Evolutionary conservation across 768 basidiomycete genomes (phyloP).

Genomic region (Rhodosporidiobolus sp.): DNA sequence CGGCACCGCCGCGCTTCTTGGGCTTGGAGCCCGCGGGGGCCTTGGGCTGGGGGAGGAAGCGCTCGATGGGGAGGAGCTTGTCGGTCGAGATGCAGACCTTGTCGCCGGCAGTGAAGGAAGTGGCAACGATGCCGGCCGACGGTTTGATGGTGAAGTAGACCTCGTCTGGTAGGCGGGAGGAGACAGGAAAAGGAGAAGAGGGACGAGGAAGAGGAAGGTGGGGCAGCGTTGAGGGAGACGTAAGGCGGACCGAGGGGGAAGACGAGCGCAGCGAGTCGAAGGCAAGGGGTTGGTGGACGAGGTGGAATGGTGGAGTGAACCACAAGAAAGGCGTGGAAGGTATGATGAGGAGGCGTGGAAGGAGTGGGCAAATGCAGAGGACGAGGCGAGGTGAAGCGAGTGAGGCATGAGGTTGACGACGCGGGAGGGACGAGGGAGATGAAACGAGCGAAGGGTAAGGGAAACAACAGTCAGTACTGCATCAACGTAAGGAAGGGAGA

Average conservation of each 20-base stretch:
- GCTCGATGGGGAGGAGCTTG: conserved; percentile 90
- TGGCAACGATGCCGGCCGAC: conserved; percentile 90
- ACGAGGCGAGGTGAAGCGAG: not conserved
- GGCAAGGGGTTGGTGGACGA: too few relatives aligned
- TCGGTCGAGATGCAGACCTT: conserved; percentile 97
- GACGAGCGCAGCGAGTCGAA: too few relatives aligned
- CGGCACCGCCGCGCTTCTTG: conserved; percentile 47
- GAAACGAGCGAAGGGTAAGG: too few relatives aligned
- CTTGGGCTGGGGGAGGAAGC: conserved; percentile 97
- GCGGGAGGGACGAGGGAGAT: not conserved
- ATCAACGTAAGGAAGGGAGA: not conserved
- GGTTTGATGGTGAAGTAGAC: conserved; percentile 98
- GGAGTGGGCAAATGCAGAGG: too few relatives aligned
- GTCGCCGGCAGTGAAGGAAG: conserved; percentile 93
- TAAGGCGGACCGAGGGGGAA: too few relatives aligned
- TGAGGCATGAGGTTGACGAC: not conserved
- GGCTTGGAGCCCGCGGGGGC: conserved; percentile 42
- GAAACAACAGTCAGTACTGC: not conserved
- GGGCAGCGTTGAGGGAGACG: not conserved
- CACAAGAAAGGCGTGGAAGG: too few relatives aligned
- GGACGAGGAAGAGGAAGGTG: not conserved
- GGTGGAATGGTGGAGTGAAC: too few relatives aligned
- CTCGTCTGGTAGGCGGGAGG: conserved; percentile 52
- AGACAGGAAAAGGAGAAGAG: not conserved
- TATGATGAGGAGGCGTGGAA: too few relatives aligned